Evolutionary conservation across 2,329 filamentous ascomycete species (phyloP).

Genomic region (Coniella lustricola): DNA sequence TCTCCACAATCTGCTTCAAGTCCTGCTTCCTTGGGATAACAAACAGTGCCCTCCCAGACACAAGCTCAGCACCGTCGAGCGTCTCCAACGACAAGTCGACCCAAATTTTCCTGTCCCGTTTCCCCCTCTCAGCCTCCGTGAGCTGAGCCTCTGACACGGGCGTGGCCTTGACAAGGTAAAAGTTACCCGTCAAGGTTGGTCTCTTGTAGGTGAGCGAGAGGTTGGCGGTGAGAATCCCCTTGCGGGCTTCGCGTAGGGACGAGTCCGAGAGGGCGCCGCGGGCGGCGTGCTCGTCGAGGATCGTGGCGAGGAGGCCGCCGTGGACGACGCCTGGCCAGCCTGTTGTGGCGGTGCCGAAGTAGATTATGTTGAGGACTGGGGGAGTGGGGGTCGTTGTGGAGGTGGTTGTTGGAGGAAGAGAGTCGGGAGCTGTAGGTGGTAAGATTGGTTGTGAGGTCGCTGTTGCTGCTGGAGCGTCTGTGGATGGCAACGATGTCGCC

Average conservation of each 20-base stretch:
- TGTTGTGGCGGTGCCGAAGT: constrained; percentile 55
- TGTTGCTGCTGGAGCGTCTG: too few species aligned
- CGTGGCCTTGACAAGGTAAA: constrained; percentile 54
- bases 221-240: constrained; percentile 41
- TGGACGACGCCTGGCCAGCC: constrained; percentile 70
- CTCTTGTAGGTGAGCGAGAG: constrained; percentile 56
- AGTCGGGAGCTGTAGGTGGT: too few species aligned
- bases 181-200: constrained; percentile 51
- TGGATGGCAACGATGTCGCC: constrained; percentile 3
- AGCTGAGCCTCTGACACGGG: constrained; percentile 30
- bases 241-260: constrained; percentile 37
- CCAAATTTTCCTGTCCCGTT: constrained; percentile 43
- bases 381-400: not conserved
- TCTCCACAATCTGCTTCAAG: constrained; percentile 31
- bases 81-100: constrained; percentile 48
- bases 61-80: constrained; percentile 47
- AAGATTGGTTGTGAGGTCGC: too few species aligned
- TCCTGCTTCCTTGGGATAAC: constrained; percentile 47
- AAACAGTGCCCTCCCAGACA: constrained; percentile 52
- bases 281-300: constrained; percentile 64
- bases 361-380: constrained; percentile 41
- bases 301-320: constrained; percentile 61
- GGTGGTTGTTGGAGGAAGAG: too few species aligned
- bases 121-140: constrained; percentile 22
- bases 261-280: constrained; percentile 48